Conservation (phyloP, 2,329 filamentous ascomycete species). For the Cladobotryum protrusum region DNA sequence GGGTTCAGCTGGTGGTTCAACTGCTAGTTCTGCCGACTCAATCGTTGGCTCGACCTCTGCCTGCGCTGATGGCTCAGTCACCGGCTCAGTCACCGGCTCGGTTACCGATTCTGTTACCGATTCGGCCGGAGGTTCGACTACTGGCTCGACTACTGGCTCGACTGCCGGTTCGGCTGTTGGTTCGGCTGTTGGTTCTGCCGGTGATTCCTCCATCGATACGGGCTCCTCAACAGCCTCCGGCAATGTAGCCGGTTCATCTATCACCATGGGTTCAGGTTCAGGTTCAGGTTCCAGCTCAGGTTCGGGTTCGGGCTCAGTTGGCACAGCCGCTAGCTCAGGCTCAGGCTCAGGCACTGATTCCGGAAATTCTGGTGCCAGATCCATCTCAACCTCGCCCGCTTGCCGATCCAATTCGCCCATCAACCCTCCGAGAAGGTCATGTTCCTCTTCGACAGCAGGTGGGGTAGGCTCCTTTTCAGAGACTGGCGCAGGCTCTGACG, state of each 20-base stretch:
- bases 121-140: background rate
- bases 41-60: background rate
- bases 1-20: background rate
- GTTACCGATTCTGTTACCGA: constrained; percentile 4
- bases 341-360: constrained; percentile 2
- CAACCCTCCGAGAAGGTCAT: constrained; percentile 40
- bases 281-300: background rate
- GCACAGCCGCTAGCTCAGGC: constrained; percentile 1
- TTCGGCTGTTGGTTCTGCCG: background rate
- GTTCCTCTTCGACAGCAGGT: constrained; percentile 27
- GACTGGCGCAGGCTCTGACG: too few species aligned
- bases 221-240: background rate
- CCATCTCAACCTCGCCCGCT: background rate
- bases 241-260: background rate
- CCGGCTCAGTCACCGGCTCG: constrained; percentile 1
- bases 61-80: background rate
- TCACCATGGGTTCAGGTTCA: background rate
- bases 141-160: background rate
- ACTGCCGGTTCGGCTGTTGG: background rate
- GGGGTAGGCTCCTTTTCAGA: background rate
- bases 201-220: background rate
- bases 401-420: constrained; percentile 41
- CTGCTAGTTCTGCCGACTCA: background rate
- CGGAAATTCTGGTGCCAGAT: too few species aligned
- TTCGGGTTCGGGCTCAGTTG: background rate